Conservation (phyloP, 192 early-diverging fungal species). For the Coemansia sp. region DNA sequence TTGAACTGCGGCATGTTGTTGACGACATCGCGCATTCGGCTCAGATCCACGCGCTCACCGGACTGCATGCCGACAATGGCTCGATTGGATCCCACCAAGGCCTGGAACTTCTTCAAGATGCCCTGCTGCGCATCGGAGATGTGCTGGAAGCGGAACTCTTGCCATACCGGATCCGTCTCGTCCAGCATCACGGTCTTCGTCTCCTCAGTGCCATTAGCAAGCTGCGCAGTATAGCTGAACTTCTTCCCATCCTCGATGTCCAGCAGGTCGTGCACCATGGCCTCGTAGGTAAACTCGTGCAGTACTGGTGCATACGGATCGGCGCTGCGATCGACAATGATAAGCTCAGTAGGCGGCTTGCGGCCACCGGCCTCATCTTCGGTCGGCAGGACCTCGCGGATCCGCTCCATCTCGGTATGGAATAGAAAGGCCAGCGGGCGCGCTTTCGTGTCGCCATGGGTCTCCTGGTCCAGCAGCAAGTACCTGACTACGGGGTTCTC, state of each 20-base stretch:
- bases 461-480: conserved; percentile 77
- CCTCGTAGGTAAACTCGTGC: conserved; percentile 99
- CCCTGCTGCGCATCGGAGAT: conserved; percentile 59
- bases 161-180: conserved; percentile 57
- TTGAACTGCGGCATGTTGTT: conserved; percentile 56
- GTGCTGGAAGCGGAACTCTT: conserved; percentile 59
- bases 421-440: conserved; percentile 80
- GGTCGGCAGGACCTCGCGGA: conserved; percentile 64
- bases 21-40: conserved; percentile 53
- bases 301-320: conserved; percentile 90
- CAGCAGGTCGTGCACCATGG: conserved; percentile 95
- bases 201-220: conserved; percentile 44
- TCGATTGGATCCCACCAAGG: conserved; percentile 48
- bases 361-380: conserved; percentile 35
- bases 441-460: conserved; percentile 65
- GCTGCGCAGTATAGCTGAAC: conserved; percentile 46
- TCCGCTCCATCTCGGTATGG: conserved; percentile 84
- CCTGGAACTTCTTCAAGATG: conserved; percentile 47
- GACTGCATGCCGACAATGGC: conserved; percentile 45
- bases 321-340: conserved; percentile 90
- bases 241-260: conserved; percentile 54
- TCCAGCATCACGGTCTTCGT: conserved; percentile 45
- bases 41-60: conserved; percentile 38
- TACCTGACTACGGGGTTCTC: conserved; percentile 95
- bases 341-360: conserved; percentile 71